phyloP scores from a whole-genome alignment of 768 basidiomycete genomes.

The Tulasnella sp. region DNA sequence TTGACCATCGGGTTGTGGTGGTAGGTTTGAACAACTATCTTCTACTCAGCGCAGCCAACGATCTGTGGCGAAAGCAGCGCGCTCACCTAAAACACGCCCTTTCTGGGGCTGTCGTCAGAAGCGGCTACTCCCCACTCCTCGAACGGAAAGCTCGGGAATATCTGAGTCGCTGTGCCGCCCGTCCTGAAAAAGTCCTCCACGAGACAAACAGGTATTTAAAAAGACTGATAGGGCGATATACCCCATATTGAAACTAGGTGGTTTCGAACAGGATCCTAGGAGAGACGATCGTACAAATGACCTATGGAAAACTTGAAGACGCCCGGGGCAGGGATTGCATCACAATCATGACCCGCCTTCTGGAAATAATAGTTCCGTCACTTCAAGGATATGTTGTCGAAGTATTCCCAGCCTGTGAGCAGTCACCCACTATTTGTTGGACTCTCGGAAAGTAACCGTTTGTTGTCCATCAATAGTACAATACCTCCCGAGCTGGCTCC shows the following conservation, averaged over 20 bases:
- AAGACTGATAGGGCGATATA: too few species aligned
- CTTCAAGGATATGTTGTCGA: background rate
- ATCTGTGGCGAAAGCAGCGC: background rate
- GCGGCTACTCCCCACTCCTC: background rate
- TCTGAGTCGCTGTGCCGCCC: background rate
- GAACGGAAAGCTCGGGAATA: background rate
- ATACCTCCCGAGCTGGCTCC: constrained; percentile 36
- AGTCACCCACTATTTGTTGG: background rate
- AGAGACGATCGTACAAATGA: background rate
- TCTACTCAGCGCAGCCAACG: background rate
- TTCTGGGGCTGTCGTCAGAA: background rate
- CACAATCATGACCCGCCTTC: background rate
- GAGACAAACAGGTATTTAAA: too few species aligned
- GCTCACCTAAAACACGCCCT: background rate
- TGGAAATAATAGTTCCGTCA: background rate
- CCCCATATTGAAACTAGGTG: too few species aligned
- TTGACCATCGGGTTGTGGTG: too few species aligned
- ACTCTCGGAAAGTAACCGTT: background rate
- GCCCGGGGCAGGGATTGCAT: background rate
- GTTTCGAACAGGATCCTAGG: background rate
- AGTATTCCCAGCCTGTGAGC: background rate
- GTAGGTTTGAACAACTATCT: too few species aligned
- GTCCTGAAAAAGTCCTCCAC: background rate
- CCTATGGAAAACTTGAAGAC: background rate
- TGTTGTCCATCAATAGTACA: constrained; percentile 8